A percentile compares a stretch with the other conserved stretches of the same genome.
Conservation (phyloP, 140 eudicot genomes). For the Senecio squalidus region DNA sequence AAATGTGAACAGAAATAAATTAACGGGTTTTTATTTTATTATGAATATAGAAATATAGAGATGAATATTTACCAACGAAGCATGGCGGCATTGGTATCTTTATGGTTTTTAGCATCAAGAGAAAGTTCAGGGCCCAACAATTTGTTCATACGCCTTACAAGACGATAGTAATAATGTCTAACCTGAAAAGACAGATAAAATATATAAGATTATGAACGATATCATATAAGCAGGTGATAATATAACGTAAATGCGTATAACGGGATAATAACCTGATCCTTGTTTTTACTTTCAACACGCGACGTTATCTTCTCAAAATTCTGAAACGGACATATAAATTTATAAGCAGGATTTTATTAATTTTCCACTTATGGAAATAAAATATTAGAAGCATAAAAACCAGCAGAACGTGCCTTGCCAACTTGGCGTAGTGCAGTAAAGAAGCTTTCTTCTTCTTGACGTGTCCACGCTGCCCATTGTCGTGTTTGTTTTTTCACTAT, state of each 20-base stretch:
- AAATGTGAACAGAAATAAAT: neutral
- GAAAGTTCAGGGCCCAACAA: conserved; percentile 76
- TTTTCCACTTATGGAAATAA: neutral
- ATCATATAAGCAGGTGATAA: neutral
- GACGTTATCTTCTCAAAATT: conserved; percentile 81
- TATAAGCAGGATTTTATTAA: too few species aligned
- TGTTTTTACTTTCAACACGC: conserved; percentile 84
- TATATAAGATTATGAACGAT: neutral
- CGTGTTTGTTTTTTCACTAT: conserved; percentile 50
- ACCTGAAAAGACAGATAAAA: conserved; percentile 34
- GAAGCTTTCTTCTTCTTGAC: conserved; percentile 76
- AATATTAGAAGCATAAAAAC: neutral
- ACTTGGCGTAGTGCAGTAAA: conserved; percentile 76
- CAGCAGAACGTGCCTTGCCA: conserved; percentile 56
- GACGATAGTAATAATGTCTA: conserved; percentile 94
- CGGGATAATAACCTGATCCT: conserved; percentile 63
- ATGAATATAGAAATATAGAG: neutral
- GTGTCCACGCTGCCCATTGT: conserved; percentile 96
- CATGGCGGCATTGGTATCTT: conserved; percentile 67
- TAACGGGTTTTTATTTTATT: neutral
- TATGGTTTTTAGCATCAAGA: conserved; percentile 87
- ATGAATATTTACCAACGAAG: conserved; percentile 54
- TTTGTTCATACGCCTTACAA: conserved; percentile 94
- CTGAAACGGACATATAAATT: conserved; percentile 29
- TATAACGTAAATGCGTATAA: neutral